Evolutionary conservation across 1,284 basidiomycete genomes (phyloP).

Genomic region (Apiotrichum sp.): DNA sequence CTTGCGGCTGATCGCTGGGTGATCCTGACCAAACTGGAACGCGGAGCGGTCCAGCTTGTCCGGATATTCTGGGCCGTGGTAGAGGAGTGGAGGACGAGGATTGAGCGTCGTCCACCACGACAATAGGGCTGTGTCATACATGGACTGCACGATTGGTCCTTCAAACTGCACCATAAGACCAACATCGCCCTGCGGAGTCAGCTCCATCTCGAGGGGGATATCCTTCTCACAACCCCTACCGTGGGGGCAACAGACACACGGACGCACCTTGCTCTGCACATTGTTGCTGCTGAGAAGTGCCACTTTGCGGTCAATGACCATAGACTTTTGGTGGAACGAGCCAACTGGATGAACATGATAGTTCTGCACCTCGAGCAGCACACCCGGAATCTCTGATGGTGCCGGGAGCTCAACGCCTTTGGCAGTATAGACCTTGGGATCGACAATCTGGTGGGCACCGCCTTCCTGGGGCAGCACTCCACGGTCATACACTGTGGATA

Average conservation of each 20-base stretch:
- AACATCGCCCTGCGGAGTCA: constrained; percentile 45
- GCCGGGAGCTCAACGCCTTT: constrained; percentile 10
- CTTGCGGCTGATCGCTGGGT: constrained; percentile 6
- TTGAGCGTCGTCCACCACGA: constrained; percentile 56
- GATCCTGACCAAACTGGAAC: constrained; percentile 21
- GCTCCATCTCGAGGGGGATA: neutral
- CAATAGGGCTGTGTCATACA: constrained; percentile 65
- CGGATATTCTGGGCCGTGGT: constrained; percentile 13
- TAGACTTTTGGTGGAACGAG: constrained; percentile 64
- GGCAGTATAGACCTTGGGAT: neutral
- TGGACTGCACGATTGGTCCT: constrained; percentile 60
- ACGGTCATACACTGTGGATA: constrained; percentile 26
- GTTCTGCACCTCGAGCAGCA: constrained; percentile 26
- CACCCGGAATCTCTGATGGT: constrained; percentile 15
- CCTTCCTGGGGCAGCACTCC: constrained; percentile 16
- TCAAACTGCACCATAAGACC: constrained; percentile 63
- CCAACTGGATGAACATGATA: constrained; percentile 36
- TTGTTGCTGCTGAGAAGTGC: constrained; percentile 57
- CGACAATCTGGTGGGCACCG: constrained; percentile 11
- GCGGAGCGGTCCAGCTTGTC: neutral
- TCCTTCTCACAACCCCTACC: neutral
- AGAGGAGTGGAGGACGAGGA: constrained; percentile 55
- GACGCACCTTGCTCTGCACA: constrained; percentile 51
- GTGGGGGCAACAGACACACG: neutral
- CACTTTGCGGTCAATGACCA: constrained; percentile 62